phyloP scores from a whole-genome alignment of 179 eudicot genomes.

The Carnegiea gigantea region DNA sequence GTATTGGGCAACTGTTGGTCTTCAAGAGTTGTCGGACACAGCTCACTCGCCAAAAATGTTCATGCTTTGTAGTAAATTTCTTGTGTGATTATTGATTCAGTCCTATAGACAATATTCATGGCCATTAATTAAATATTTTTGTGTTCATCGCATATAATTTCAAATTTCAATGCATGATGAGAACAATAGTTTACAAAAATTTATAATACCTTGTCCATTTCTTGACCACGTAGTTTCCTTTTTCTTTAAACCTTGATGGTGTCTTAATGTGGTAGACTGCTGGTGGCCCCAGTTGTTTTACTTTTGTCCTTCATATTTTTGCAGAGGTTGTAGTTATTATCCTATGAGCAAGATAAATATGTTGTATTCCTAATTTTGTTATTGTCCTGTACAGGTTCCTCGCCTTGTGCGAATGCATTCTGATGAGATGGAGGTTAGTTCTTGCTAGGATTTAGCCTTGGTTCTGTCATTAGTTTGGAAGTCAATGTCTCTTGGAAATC shows the following conservation, averaged over 20 bases:
- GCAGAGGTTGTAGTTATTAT: neutral
- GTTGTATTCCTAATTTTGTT: neutral
- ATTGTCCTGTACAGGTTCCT: constrained; percentile 56
- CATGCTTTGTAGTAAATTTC: too few relatives aligned
- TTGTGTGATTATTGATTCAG: too few relatives aligned
- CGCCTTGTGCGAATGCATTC: constrained; percentile 96
- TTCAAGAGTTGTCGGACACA: too few relatives aligned
- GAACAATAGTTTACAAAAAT: neutral
- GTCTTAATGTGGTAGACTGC: neutral
- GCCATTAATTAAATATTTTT: too few relatives aligned
- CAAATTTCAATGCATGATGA: neutral
- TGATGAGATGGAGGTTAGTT: constrained; percentile 86
- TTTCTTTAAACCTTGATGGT: too few relatives aligned
- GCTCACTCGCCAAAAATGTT: too few relatives aligned
- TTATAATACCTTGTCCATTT: neutral
- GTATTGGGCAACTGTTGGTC: too few relatives aligned
- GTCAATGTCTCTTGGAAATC: constrained; percentile 5
- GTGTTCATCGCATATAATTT: too few relatives aligned
- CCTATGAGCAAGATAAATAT: neutral
- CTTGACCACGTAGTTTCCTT: neutral
- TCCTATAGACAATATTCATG: too few relatives aligned
- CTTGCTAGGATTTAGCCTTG: constrained; percentile 8
- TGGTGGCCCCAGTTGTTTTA: neutral
- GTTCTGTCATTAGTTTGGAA: constrained; percentile 7
- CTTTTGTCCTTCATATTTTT: neutral